Conservation (phyloP, 257 asterid genomes). For the Echium plantagineum region DNA sequence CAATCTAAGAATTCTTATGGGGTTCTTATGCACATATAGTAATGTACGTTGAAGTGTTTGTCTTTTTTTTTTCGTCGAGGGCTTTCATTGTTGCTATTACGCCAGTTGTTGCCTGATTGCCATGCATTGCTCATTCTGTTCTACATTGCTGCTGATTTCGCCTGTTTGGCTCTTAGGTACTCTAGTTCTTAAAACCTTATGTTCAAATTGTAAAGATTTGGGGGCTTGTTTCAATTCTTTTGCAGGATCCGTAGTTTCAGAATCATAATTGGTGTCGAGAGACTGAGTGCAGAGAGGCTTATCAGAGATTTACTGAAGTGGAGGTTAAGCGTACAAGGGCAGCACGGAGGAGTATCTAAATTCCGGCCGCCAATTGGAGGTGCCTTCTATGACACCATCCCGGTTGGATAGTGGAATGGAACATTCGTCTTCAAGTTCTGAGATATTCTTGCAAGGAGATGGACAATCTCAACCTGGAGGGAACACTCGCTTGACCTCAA, state of each 20-base stretch:
- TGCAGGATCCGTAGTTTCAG: no score
- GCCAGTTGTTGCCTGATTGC: no score
- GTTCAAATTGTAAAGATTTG: constrained; percentile 27
- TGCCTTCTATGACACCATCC: constrained; percentile 16
- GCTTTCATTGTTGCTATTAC: no score
- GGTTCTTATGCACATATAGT: no score
- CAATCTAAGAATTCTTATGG: no score
- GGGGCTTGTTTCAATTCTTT: constrained; percentile 35
- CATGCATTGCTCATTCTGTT: no score
- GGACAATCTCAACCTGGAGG: constrained; percentile 57
- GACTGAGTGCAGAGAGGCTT: not conserved
- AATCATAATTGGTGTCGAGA: no score
- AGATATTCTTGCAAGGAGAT: constrained; percentile 73
- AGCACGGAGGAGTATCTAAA: constrained; percentile 19
- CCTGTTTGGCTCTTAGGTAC: not conserved
- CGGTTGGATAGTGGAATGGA: constrained; percentile 64
- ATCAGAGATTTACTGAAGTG: constrained; percentile 8
- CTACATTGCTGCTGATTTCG: not conserved
- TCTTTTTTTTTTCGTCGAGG: no score
- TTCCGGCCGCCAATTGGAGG: constrained; percentile 21
- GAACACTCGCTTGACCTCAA: constrained; percentile 61
- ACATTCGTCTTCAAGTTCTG: constrained; percentile 79
- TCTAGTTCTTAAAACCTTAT: not conserved
- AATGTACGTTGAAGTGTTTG: no score
- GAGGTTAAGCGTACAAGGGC: no score